Conservation (phyloP, 2,329 filamentous ascomycete genomes). For the Ramularia endophylla region DNA sequence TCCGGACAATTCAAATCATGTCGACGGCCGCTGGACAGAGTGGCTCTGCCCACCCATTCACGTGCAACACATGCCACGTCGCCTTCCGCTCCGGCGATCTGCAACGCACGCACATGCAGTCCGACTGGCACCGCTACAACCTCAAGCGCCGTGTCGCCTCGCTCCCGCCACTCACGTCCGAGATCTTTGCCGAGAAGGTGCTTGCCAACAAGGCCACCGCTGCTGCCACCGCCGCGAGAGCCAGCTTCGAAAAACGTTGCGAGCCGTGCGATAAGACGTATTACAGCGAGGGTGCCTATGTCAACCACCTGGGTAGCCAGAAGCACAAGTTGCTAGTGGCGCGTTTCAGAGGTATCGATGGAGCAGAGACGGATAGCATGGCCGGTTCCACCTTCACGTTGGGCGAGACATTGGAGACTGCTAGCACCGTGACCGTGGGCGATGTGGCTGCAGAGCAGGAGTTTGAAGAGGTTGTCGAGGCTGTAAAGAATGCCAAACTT, state of each 20-base stretch:
- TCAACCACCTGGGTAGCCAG: slow-evolving; percentile 84
- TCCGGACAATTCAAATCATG: not conserved
- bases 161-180: slow-evolving; percentile 82
- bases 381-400: slow-evolving; percentile 89
- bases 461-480: slow-evolving; percentile 70
- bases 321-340: slow-evolving; percentile 74
- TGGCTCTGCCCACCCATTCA: slow-evolving; percentile 70
- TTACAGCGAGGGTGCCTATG: slow-evolving; percentile 92
- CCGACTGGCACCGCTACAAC: slow-evolving; percentile 87
- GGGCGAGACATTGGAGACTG: slow-evolving; percentile 65
- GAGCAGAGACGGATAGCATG: slow-evolving; percentile 59
- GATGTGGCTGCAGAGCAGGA: slow-evolving; percentile 57
- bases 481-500: slow-evolving; percentile 61
- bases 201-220: slow-evolving; percentile 81
- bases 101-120: slow-evolving; percentile 94
- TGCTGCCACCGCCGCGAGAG: slow-evolving; percentile 78
- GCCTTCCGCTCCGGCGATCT: slow-evolving; percentile 91
- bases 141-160: slow-evolving; percentile 90
- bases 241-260: slow-evolving; percentile 80
- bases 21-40: slow-evolving; percentile 12
- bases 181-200: slow-evolving; percentile 93
- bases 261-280: slow-evolving; percentile 83
- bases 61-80: slow-evolving; percentile 97
- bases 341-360: slow-evolving; percentile 47
- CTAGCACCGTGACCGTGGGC: slow-evolving; percentile 38